These are phyloP conservation scores for Paralagenidium karlingii DNA, from an alignment of 352 stramenopile genomes.

Conservation along the genomic window DNA sequence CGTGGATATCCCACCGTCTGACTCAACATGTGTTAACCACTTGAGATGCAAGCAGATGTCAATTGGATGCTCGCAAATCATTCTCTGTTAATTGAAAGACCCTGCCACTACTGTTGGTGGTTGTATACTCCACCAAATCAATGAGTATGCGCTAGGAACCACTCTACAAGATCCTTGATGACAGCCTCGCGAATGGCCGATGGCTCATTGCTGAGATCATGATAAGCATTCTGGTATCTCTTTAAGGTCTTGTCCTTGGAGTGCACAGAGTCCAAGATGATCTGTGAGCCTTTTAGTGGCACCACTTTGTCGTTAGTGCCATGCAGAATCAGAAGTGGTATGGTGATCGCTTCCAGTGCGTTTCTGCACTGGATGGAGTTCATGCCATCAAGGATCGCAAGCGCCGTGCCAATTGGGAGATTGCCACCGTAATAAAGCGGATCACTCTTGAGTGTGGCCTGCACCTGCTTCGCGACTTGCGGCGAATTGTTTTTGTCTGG, in stretches of 20 bases:
- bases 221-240: constrained; percentile 31
- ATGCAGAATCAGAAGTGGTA: constrained; percentile 67
- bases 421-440: constrained; percentile 62
- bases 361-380: constrained; percentile 36
- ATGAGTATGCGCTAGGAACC: constrained; percentile 34
- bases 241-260: constrained; percentile 66
- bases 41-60: too few relatives aligned
- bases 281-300: constrained; percentile 46
- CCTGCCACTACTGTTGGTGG: too few relatives aligned
- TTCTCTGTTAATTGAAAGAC: too few relatives aligned
- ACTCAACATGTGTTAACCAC: too few relatives aligned
- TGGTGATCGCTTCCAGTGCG: constrained; percentile 42
- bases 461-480: constrained; percentile 33
- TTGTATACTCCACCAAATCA: too few relatives aligned
- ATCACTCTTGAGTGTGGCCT: constrained; percentile 40
- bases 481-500: constrained; percentile 49
- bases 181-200: constrained; percentile 41
- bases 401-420: constrained; percentile 54
- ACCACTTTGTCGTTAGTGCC: constrained; percentile 52
- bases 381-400: constrained; percentile 53
- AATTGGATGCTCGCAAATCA: too few relatives aligned
- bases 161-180: constrained; percentile 55
- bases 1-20: too few relatives aligned
- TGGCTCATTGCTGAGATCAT: constrained; percentile 68
- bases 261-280: constrained; percentile 30